Base-by-base conservation (phyloP, 2,329 filamentous ascomycete genomes). In the Chrysoporthe deuterocubensis region DNA sequence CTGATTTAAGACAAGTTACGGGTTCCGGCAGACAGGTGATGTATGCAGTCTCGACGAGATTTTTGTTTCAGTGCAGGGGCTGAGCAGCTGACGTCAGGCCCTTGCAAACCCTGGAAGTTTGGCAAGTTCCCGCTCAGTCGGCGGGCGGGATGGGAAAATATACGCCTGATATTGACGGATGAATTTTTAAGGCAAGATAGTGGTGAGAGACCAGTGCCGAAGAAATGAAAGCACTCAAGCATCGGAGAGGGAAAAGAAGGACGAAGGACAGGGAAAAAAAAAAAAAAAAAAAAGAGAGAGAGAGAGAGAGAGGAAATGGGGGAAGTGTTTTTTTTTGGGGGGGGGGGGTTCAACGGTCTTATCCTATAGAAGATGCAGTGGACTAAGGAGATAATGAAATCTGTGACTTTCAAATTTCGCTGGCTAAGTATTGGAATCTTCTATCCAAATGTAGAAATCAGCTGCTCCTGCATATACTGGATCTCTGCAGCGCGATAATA, bases 401-500 rank as follows among this genome's bases (percentile, higher is more conserved):
- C 8, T 26, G 4, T 9, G 7, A 26, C 21, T 13, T n/a, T 52
- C 48, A 52, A 9, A 13, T 21, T 11, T 50, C n/a, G n/a, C 2
- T n/a, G 8, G 6, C 4, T 21, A n/a, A 26, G 21, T 7, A 26
- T 11, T 4, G 34, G 8, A 11, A 68, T 81, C 68, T 1, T 50
- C 43, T 62, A 50, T 44, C 48, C 26, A 48, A 40, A 67, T 6
- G 57, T 43, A 37, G 61, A 32, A 6, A 65, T 57, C 21, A 71
- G 18, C 34, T 64, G 61, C 18, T 76, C 66, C 3, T 76, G 69
- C 2, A 80, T 71, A 66, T 81, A 82, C 2, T 73, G 59, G n/a
- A 83, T 81, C 14, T 76, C 78, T 46, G 78, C 74, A 26, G 74
- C 74, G 56, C 84, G 77, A 74, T 81, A 84, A 34, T 77, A 77